phyloP scores from a whole-genome alignment of 177 flowering plant species.

The Tripterygium wilfordii region DNA sequence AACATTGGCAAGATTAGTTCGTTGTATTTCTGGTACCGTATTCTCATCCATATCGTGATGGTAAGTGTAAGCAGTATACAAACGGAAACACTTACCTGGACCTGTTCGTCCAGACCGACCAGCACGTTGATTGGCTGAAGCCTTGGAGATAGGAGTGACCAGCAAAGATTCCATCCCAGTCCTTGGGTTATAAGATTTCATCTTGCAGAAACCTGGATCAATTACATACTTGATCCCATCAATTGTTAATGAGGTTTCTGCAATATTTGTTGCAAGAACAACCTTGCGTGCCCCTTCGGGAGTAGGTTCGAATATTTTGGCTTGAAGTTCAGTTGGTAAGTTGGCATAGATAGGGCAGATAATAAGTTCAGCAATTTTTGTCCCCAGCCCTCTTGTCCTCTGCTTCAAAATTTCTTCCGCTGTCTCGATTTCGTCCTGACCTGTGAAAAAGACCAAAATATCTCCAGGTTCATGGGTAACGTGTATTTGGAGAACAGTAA shows the following conservation, averaged over 20 bases:
- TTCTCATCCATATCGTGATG: constrained; percentile 79
- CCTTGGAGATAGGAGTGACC: constrained; percentile 83
- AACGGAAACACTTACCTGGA: constrained; percentile 87
- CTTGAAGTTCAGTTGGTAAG: constrained; percentile 89
- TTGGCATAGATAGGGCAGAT: constrained; percentile 98
- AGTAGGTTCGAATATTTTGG: constrained; percentile 94
- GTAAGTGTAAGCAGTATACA: constrained; percentile 77
- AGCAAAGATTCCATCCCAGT: constrained; percentile 94
- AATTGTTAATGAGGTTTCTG: constrained; percentile 48
- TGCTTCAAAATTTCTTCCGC: constrained; percentile 89
- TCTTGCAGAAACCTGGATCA: constrained; percentile 90
- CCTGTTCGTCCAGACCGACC: constrained; percentile 97
- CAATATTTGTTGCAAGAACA: constrained; percentile 70
- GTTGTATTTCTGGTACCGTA: constrained; percentile 86
- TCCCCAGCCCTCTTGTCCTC: constrained; percentile 80
- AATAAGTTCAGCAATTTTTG: constrained; percentile 87
- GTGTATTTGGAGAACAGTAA: constrained; percentile 86
- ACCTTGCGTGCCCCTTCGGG: constrained; percentile 97
- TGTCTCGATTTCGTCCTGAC: constrained; percentile 97
- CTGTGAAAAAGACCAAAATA: constrained; percentile 19
- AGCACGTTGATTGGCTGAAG: constrained; percentile 90
- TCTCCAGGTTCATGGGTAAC: constrained; percentile 82
- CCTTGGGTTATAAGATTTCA: constrained; percentile 88
- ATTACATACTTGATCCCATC: constrained; percentile 93
- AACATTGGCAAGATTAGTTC: constrained; percentile 95